A percentile compares a stretch with the other conserved stretches of the same genome.
These are phyloP conservation scores for Naganishia onofrii DNA, from an alignment of 768 basidiomycete species.

Conservation along the genomic window DNA sequence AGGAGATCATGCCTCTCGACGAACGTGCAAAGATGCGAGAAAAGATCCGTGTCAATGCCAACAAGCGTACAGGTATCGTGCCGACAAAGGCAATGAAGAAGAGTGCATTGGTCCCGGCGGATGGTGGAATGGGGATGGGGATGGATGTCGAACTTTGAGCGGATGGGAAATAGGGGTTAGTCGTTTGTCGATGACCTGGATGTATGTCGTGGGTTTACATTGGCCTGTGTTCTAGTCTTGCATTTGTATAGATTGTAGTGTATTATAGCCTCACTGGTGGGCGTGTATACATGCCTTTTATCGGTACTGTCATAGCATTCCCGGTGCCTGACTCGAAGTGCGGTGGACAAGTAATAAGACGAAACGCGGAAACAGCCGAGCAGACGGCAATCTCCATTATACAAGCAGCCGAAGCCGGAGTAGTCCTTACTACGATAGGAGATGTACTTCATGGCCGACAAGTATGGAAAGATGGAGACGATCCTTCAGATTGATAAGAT, in stretches of 20 bases:
- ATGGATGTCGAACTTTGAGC: constrained; percentile 35
- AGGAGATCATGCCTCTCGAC: constrained; percentile 47
- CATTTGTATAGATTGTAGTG: constrained; percentile 5
- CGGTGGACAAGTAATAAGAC: too few relatives aligned
- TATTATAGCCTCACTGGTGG: not conserved
- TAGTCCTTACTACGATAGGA: too few relatives aligned
- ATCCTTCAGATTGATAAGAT: not conserved
- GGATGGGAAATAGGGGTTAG: not conserved
- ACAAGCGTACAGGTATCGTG: constrained; percentile 51
- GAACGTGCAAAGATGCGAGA: constrained; percentile 57
- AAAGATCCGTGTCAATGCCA: constrained; percentile 38
- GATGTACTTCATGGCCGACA: too few relatives aligned
- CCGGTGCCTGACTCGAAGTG: too few relatives aligned
- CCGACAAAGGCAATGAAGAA: constrained; percentile 56
- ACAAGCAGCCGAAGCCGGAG: too few relatives aligned
- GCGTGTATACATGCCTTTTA: not conserved
- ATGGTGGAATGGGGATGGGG: constrained; percentile 85
- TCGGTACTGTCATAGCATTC: too few relatives aligned
- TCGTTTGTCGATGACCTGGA: not conserved
- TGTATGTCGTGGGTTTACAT: not conserved
- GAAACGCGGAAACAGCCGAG: too few relatives aligned
- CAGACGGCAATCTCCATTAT: too few relatives aligned
- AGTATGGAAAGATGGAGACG: not conserved
- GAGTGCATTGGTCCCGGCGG: constrained; percentile 75
- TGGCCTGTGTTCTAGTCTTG: not conserved